Conservation (phyloP, 2,329 filamentous ascomycete genomes). For the Clonostachys rhizophaga region DNA sequence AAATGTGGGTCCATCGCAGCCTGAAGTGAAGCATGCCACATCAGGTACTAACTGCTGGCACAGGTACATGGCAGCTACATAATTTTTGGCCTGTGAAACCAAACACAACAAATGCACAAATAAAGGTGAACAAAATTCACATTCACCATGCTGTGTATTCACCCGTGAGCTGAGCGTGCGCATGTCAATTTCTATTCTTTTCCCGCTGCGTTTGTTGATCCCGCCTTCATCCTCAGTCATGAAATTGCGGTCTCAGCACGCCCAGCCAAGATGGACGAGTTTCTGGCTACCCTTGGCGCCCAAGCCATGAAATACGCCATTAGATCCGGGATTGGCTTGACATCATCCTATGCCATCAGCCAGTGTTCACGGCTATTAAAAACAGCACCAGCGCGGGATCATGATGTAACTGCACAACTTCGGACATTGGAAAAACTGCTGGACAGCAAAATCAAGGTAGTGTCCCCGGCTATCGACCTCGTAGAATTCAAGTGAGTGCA, state of each 20-base stretch:
- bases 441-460: conserved; percentile 80
- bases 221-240: too few relatives aligned
- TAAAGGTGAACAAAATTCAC: too few relatives aligned
- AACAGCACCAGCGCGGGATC: conserved; percentile 38
- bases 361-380: conserved; percentile 77
- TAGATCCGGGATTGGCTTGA: conserved; percentile 78
- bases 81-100: too few relatives aligned
- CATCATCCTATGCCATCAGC: conserved; percentile 77
- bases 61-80: too few relatives aligned
- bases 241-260: neutral
- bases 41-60: too few relatives aligned
- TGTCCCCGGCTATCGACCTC: conserved; percentile 87
- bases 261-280: conserved; percentile 59
- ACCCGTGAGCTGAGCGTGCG: too few relatives aligned
- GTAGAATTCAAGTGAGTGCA: conserved; percentile 74
- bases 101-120: too few relatives aligned
- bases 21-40: too few relatives aligned
- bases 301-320: conserved; percentile 94
- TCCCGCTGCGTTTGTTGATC: too few relatives aligned
- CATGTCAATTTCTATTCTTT: too few relatives aligned
- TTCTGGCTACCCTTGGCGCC: conserved; percentile 45
- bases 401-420: conserved; percentile 63
- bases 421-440: conserved; percentile 67
- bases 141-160: too few relatives aligned
- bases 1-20: too few relatives aligned